Evolutionary conservation across 164 flowering plant genomes (phyloP), one percentile per base, ranked within the genome.

Genomic region (Taxillus chinensis): DNA sequence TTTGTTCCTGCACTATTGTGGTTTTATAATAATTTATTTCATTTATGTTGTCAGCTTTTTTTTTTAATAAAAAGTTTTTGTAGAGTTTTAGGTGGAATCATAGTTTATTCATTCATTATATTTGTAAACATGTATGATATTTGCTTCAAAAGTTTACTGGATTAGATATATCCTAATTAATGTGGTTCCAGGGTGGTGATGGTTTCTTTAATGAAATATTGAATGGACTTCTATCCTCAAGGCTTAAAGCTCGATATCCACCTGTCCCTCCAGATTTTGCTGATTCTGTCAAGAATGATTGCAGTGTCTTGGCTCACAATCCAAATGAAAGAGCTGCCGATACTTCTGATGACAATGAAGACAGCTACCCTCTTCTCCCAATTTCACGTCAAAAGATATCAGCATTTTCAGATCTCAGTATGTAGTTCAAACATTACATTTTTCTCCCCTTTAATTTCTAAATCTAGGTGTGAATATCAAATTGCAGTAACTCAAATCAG

Each of bases 201-300:
- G 98, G 98, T 39, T 85, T 92, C 70, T 92, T 92, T 80, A 90
- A 84, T 75, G 98, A 92, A 79, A 78, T 92, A 63, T 84, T 92
- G 42, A 92, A 92, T 71, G 98, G 96, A 14, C 70, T 90, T 69
- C 90, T 90, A 65, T 70, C 70, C 62, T 67, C 87, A 56, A 76
- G 93, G 79, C 87, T 79, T 72, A 79, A 79, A 67, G 83, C 86
- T 70, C 79, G 87, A 58, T 78, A 76, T 37, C 98, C 98, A 56
- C 95, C 92, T 41, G 69, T 75, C 3, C 98, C 98, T 59, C 46
- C 77, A 15, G 92, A 84, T 68, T 62, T 78, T 65, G 39, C 62
- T 53, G 64, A 75, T 58, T 70, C 83, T 67, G 62, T 60, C 61
- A 73, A 59, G 49, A 67, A 49, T 53, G 66, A 52, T 55, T 65